Conservation (phyloP, 129 eudicot genomes). For the Smallanthus sonchifolius region DNA sequence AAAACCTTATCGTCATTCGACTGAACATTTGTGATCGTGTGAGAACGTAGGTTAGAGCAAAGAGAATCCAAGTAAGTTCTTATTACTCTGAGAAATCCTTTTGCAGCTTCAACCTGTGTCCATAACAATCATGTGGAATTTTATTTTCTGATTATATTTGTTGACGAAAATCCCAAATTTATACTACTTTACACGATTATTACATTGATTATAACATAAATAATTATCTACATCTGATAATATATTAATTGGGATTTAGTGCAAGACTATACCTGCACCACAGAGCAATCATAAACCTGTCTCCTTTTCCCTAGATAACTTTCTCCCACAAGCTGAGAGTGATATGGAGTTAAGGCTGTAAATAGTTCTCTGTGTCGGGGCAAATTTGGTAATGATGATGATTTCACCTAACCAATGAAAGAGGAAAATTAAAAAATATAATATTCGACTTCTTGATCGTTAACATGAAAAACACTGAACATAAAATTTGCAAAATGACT, state of each 20-base stretch:
- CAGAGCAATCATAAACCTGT: constrained; percentile 76
- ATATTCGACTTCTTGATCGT: constrained; percentile 10
- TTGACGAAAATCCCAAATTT: neutral
- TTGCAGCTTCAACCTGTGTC: constrained; percentile 83
- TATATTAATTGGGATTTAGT: neutral
- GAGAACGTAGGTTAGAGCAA: constrained; percentile 88
- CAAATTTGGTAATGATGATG: constrained; percentile 68
- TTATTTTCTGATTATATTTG: neutral
- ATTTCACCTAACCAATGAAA: constrained; percentile 60
- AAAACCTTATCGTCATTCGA: constrained; percentile 93
- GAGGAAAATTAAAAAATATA: constrained; percentile 7
- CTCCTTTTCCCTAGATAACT: constrained; percentile 81
- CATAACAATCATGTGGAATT: constrained; percentile 15
- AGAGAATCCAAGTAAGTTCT: constrained; percentile 80
- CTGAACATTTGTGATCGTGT: constrained; percentile 95
- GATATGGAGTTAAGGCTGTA: constrained; percentile 64
- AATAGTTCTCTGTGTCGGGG: constrained; percentile 62
- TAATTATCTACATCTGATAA: neutral
- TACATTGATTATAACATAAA: neutral
- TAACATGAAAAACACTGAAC: constrained; percentile 15
- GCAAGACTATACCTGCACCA: constrained; percentile 58
- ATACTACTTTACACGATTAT: neutral
- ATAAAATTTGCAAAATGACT: neutral
- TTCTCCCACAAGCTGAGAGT: constrained; percentile 88
- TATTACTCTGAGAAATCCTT: constrained; percentile 63